Conservation (phyloP, 768 basidiomycete species). For the Cantharellus cinnabarinus region DNA sequence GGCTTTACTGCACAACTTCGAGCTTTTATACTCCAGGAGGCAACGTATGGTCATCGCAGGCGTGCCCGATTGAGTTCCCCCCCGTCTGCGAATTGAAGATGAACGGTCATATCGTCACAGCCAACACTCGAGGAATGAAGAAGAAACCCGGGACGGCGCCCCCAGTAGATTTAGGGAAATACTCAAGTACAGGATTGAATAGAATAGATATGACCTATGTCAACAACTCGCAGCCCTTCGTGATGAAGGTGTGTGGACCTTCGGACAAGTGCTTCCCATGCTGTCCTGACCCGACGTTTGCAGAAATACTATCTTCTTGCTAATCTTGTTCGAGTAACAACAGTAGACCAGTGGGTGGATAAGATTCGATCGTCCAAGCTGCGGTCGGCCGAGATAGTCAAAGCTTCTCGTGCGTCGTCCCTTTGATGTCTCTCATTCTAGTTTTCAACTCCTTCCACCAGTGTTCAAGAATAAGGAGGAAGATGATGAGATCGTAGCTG, state of each 20-base stretch:
- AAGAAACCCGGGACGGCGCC: slow-evolving; percentile 89
- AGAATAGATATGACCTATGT: slow-evolving; percentile 78
- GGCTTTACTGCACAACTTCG: slow-evolving; percentile 77
- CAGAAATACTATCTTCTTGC: slow-evolving; percentile 78
- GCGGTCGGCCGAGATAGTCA: slow-evolving; percentile 39
- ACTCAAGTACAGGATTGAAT: slow-evolving; percentile 31
- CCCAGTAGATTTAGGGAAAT: slow-evolving; percentile 46
- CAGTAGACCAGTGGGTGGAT: slow-evolving; percentile 47
- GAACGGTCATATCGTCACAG: slow-evolving; percentile 44
- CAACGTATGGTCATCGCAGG: slow-evolving; percentile 16
- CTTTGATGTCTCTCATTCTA: neutral
- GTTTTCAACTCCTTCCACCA: slow-evolving; percentile 13
- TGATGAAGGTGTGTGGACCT: slow-evolving; percentile 36
- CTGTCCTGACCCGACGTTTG: neutral
- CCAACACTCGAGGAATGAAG: slow-evolving; percentile 78
- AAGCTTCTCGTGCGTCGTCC: slow-evolving; percentile 33
- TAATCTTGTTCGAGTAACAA: slow-evolving; percentile 63
- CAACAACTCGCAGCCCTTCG: slow-evolving; percentile 30
- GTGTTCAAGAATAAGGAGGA: slow-evolving; percentile 39
- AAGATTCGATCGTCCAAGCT: slow-evolving; percentile 46
- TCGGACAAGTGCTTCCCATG: neutral
- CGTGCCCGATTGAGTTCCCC: slow-evolving; percentile 77
- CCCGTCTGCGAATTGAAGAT: slow-evolving; percentile 81
- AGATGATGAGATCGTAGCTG: slow-evolving; percentile 85
- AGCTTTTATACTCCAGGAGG: slow-evolving; percentile 35